Percentiles rank a stretch among this genome's conserved stretches.
Evolutionary conservation across 2,329 filamentous ascomycete species (phyloP).

Genomic region (Hymenoscyphus fraxineus): DNA sequence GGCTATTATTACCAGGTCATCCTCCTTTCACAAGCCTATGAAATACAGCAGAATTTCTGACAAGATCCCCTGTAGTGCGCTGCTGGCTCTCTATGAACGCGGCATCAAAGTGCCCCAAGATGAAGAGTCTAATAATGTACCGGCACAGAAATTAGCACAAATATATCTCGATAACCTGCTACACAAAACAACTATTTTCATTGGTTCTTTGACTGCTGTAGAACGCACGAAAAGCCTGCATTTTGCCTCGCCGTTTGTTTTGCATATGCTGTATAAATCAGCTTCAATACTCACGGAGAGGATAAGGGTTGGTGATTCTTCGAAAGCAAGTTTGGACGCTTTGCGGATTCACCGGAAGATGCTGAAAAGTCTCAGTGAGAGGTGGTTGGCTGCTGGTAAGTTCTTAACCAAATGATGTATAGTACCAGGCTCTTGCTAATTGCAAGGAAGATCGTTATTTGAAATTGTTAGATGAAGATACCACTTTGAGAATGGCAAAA

Average conservation of each 20-base stretch:
- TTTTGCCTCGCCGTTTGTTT: not conserved
- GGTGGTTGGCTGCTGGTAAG: conserved; percentile 2
- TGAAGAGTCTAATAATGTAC: not conserved
- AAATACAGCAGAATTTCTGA: not conserved
- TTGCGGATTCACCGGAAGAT: conserved; percentile 2
- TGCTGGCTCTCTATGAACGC: not conserved
- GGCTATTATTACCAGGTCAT: not conserved
- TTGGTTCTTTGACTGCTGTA: not conserved
- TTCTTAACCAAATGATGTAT: not conserved
- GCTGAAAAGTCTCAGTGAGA: not conserved
- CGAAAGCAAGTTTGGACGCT: not conserved
- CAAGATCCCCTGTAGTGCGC: not conserved
- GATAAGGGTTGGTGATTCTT: not conserved
- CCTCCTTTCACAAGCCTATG: not conserved
- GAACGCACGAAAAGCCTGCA: not conserved
- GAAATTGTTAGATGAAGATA: conserved; percentile 4
- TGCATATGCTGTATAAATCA: conserved; percentile 1
- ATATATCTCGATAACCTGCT: not conserved
- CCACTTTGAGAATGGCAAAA: conserved; percentile 6
- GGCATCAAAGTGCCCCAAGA: not conserved
- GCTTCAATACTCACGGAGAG: conserved; percentile 4
- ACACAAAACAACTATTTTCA: not conserved
- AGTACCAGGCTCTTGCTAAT: not conserved
- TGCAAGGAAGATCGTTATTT: not conserved
- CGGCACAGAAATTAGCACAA: not conserved